Percentiles rank a stretch among this genome's conserved stretches.
These are phyloP conservation scores for Claviceps sp. DNA, from an alignment of 2,329 filamentous ascomycete species.

Conservation along the genomic window DNA sequence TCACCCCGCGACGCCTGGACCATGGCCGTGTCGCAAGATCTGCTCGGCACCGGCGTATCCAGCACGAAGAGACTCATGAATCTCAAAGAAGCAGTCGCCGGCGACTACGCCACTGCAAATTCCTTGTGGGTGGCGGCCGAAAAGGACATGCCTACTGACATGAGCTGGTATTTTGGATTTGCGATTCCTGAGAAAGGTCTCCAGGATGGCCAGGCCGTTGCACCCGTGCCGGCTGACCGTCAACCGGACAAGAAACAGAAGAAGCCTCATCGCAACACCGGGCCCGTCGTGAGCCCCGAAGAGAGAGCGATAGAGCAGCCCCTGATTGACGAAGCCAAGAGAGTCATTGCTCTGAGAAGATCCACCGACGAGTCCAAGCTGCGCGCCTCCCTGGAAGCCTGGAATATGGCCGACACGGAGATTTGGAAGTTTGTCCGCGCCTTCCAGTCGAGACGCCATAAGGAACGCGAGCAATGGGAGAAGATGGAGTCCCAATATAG, in stretches of 20 bases:
- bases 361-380: slow-evolving; percentile 29
- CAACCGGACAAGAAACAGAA: slow-evolving; percentile 9
- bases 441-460: slow-evolving; percentile 45
- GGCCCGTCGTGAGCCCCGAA: slow-evolving; percentile 36
- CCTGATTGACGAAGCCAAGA: slow-evolving; percentile 34
- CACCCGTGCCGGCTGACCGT: slow-evolving; percentile 14
- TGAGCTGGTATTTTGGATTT: slow-evolving; percentile 89
- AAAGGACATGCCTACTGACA: slow-evolving; percentile 47
- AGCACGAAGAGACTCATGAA: slow-evolving; percentile 53
- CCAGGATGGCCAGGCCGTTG: slow-evolving; percentile 20
- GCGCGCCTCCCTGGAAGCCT: slow-evolving; percentile 46
- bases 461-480: slow-evolving; percentile 57
- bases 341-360: slow-evolving; percentile 36
- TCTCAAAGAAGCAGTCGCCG: slow-evolving; percentile 73
- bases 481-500: slow-evolving; percentile 53
- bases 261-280: slow-evolving; percentile 26
- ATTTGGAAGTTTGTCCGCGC: slow-evolving; percentile 64
- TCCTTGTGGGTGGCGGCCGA: slow-evolving; percentile 76
- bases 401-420: slow-evolving; percentile 62
- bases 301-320: slow-evolving; percentile 40
- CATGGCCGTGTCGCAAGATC: slow-evolving; percentile 51
- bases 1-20: slow-evolving; percentile 72
- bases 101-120: slow-evolving; percentile 46
- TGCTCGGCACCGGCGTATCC: slow-evolving; percentile 47
- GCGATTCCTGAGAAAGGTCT: slow-evolving; percentile 48